These are phyloP conservation scores for Pilatotrama ljubarskyi DNA, from an alignment of 768 basidiomycete genomes.

Conservation along the genomic window DNA sequence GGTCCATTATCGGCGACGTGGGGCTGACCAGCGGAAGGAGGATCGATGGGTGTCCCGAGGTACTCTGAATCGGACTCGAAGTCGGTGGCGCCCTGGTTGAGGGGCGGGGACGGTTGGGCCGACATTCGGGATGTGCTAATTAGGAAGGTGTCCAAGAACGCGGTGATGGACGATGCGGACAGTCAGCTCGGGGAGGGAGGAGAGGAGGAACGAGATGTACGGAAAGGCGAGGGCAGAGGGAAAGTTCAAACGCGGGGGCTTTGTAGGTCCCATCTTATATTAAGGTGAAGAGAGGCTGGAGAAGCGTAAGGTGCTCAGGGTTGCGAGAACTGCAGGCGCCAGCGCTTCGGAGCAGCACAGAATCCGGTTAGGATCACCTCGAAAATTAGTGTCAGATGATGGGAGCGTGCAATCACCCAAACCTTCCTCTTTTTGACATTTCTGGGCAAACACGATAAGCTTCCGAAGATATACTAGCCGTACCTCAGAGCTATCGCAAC, in stretches of 20 bases:
- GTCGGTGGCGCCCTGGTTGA: conserved; percentile 16
- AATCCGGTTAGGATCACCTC: conserved; percentile 11
- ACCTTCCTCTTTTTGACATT: conserved; percentile 5
- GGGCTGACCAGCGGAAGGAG: conserved; percentile 11
- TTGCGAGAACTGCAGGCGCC: conserved; percentile 5
- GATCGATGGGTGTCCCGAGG: conserved; percentile 20
- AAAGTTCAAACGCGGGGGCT: conserved; percentile 6
- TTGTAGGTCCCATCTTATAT: conserved; percentile 24
- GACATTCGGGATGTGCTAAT: conserved; percentile 20
- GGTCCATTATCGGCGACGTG: conserved; percentile 15
- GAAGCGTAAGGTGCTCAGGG: conserved; percentile 19
- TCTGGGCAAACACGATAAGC: conserved; percentile 1
- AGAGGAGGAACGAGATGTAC: background rate
- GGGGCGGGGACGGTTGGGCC: conserved; percentile 16
- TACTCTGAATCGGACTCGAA: conserved; percentile 23
- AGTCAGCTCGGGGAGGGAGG: background rate
- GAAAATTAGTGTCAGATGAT: conserved; percentile 12
- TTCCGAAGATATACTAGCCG: conserved; percentile 14
- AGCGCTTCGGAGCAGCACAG: conserved; percentile 3
- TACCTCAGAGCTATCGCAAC: conserved; percentile 4
- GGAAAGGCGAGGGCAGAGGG: conserved; percentile 13
- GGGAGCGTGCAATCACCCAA: conserved; percentile 10
- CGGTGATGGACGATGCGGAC: background rate
- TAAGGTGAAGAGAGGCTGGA: conserved; percentile 15
- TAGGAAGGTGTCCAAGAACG: conserved; percentile 24